Evolutionary conservation across 306 rosid genomes (phyloP), one percentile per base, ranked within the genome.

Genomic region (Trifolium subterraneum): DNA sequence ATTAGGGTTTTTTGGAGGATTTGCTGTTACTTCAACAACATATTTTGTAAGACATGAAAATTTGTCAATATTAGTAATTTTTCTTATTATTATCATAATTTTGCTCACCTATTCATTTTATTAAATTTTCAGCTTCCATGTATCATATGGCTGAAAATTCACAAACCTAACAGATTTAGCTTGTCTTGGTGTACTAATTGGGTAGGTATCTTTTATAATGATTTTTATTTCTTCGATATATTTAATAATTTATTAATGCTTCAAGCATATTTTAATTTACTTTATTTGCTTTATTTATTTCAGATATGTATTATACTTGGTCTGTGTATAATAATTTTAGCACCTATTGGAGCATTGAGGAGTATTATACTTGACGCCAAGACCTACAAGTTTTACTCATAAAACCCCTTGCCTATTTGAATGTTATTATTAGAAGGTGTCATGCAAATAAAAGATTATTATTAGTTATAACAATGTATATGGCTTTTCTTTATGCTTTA

Each of bases 331-430:
- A 88, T 86, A 80, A 7, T 85, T 25, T 8, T 90, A 64, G 15
- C 92, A 39, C 90, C 97, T 1, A 88, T 87, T 58, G 97, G 97
- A 61, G 96, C 88, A 71, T 76, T 92, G 74, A 87, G 97, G 72
- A 27, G 59, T 12, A 92, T 92, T 81, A 81, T 90, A 79, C 2
- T 79, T 72, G 11, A 81, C 56, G 84, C 96, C 45, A 87, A 84
- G 84, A 14, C n/a, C 58, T 90, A 88, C 79, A 2, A 71, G 7
- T 90, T 92, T 76, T 90, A 84, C 89, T 70, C 86, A 7, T 92
- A 80, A 78, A 78, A 36, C 38, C 47, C 58, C 0, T 62, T 31
- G 4, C n/a, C n/a, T n/a, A 62, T 1, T 52, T 19, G 6, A 52
- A 52, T 52, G 5, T 19, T 51, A 20, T 19, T 51, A 20, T 9